phyloP scores from a whole-genome alignment of 176 grass and related monocot genomes.

The Triticum urartu region DNA sequence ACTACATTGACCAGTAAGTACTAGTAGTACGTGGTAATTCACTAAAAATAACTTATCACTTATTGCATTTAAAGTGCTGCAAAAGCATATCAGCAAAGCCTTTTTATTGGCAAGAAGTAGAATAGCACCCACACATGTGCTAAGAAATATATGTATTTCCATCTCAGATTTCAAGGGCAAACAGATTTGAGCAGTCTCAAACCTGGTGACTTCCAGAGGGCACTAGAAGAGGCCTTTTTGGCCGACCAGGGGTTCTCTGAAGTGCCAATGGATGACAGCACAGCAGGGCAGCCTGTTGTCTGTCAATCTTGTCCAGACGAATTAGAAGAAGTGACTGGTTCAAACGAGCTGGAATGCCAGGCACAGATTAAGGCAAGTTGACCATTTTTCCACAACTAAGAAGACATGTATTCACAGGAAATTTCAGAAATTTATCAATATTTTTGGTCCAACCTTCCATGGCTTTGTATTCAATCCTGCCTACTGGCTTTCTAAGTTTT shows the following conservation, averaged over 20 bases:
- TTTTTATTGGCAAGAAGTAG: not conserved
- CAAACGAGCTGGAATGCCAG: constrained; percentile 76
- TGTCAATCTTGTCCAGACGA: constrained; percentile 52
- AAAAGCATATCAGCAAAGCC: not conserved
- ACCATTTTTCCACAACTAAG: not conserved
- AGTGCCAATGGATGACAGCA: constrained; percentile 51
- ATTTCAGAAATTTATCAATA: constrained; percentile 17
- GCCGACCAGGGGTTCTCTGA: constrained; percentile 86
- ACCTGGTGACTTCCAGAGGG: constrained; percentile 69
- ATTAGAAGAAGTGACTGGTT: constrained; percentile 65
- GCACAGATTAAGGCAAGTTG: constrained; percentile 64
- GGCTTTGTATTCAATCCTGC: not conserved
- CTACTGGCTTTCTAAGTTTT: constrained; percentile 8
- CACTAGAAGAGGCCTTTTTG: constrained; percentile 91
- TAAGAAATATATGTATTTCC: constrained; percentile 25
- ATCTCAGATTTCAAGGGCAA: constrained; percentile 87
- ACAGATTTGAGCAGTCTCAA: constrained; percentile 68
- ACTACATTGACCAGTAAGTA: constrained; percentile 81
- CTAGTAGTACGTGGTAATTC: constrained; percentile 37
- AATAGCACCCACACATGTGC: not conserved
- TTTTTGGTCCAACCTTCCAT: not conserved
- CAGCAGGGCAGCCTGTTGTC: constrained; percentile 54
- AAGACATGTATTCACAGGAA: not conserved
- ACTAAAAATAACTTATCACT: not conserved
- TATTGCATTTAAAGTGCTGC: constrained; percentile 16